Evolutionary conservation across 1,284 basidiomycete species (phyloP).

Genomic region (Inonotus obliquus): DNA sequence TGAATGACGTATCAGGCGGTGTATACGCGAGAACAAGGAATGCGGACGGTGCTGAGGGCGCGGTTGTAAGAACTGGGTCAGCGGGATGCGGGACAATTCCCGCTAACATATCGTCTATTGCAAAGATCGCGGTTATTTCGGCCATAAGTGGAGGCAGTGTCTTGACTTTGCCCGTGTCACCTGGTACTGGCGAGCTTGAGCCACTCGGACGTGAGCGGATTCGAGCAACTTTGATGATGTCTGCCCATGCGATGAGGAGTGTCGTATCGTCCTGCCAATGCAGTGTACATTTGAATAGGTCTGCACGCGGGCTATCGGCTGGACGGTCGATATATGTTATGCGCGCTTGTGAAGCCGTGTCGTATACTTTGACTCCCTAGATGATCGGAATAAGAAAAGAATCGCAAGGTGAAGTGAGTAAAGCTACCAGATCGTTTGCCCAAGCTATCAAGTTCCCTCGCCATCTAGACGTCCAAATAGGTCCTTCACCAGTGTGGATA

Average conservation of each 20-base stretch:
- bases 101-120: constrained; percentile 94
- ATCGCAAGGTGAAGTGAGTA: neutral
- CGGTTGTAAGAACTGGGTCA: constrained; percentile 24
- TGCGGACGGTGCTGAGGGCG: constrained; percentile 45
- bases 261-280: constrained; percentile 91
- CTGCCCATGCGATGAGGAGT: constrained; percentile 92
- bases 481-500: constrained; percentile 87
- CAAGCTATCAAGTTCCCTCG: constrained; percentile 85
- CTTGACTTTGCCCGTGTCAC: constrained; percentile 30
- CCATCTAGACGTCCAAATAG: constrained; percentile 93
- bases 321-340: constrained; percentile 89
- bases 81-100: constrained; percentile 79
- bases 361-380: constrained; percentile 93
- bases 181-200: constrained; percentile 33
- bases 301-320: constrained; percentile 78
- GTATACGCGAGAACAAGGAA: constrained; percentile 85
- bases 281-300: constrained; percentile 89
- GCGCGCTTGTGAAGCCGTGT: constrained; percentile 72
- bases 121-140: constrained; percentile 89
- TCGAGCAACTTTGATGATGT: constrained; percentile 88
- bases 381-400: neutral
- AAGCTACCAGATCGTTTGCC: constrained; percentile 85
- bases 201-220: constrained; percentile 60
- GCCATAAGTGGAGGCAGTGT: constrained; percentile 54
- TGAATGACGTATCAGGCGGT: constrained; percentile 60